These are phyloP conservation scores for Wickerhamomyces kurtzmanii DNA, from an alignment of 805 yeast species.

Conservation along the genomic window DNA sequence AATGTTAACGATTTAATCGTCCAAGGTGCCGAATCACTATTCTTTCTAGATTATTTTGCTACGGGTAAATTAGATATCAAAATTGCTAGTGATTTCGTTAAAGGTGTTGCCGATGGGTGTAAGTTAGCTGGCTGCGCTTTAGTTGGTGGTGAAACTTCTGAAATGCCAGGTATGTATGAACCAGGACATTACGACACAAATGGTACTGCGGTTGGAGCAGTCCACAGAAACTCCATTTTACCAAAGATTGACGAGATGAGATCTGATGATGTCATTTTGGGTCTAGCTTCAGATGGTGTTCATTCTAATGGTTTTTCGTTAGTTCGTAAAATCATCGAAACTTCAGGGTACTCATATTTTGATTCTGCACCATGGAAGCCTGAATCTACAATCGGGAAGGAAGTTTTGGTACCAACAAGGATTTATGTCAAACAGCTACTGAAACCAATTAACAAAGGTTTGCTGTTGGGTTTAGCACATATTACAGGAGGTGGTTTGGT, in stretches of 20 bases:
- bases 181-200: slow-evolving; percentile 95
- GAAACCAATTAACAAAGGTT: slow-evolving; percentile 56
- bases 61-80: slow-evolving; percentile 82
- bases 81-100: slow-evolving; percentile 80
- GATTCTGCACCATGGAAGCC: slow-evolving; percentile 82
- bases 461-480: slow-evolving; percentile 84
- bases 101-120: slow-evolving; percentile 97
- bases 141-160: slow-evolving; percentile 98
- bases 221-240: slow-evolving; percentile 58
- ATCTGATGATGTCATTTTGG: slow-evolving; percentile 75
- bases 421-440: slow-evolving; percentile 90
- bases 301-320: slow-evolving; percentile 97
- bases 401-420: slow-evolving; percentile 80
- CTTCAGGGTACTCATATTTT: slow-evolving; percentile 58
- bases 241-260: slow-evolving; percentile 64
- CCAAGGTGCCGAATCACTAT: slow-evolving; percentile 97
- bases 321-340: slow-evolving; percentile 84
- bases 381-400: slow-evolving; percentile 70
- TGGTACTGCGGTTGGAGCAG: slow-evolving; percentile 99
- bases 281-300: slow-evolving; percentile 84
- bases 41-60: slow-evolving; percentile 94
- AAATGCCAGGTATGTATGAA: slow-evolving; percentile 98
- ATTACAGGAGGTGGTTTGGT: slow-evolving; percentile 98
- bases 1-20: slow-evolving; percentile 96
- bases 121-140: slow-evolving; percentile 91